Evolutionary conservation across 495 filamentous ascomycete species (phyloP).

Genomic region (Penicillium ucsense): DNA sequence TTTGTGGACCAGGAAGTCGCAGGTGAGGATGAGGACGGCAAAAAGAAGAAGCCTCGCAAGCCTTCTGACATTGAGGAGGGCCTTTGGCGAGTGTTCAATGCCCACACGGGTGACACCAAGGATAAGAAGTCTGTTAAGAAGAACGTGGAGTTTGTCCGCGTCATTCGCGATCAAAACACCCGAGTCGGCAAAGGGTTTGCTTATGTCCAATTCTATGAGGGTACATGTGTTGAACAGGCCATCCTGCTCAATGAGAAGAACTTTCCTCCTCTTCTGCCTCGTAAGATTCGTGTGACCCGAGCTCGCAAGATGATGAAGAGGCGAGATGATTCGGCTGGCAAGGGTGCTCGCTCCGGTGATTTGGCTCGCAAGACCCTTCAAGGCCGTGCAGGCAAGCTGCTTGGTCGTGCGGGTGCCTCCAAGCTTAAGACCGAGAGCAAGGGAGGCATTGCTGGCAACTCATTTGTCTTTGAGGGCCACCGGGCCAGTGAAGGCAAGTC

Average conservation of each 20-base stretch:
- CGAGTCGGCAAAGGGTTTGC: constrained; percentile 95
- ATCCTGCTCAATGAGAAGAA: constrained; percentile 80
- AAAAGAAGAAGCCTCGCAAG: constrained; percentile 55
- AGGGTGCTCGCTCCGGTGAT: constrained; percentile 49
- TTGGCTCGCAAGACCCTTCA: constrained; percentile 56
- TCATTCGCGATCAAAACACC: constrained; percentile 82
- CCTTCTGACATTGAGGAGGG: constrained; percentile 91
- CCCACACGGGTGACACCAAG: constrained; percentile 34
- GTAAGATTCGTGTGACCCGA: constrained; percentile 74
- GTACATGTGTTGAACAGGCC: constrained; percentile 78
- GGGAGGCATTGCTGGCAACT: constrained; percentile 35
- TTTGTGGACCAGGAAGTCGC: constrained; percentile 79
- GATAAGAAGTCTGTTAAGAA: constrained; percentile 44
- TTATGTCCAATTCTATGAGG: constrained; percentile 93
- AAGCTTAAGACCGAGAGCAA: constrained; percentile 42
- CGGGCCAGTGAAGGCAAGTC: constrained; percentile 63
- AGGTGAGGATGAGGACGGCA: constrained; percentile 44
- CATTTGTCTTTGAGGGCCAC: constrained; percentile 82
- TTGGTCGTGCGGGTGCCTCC: constrained; percentile 68
- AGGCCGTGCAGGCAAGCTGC: constrained; percentile 72
- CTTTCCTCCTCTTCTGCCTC: constrained; percentile 83
- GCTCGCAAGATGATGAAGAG: constrained; percentile 73
- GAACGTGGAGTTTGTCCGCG: constrained; percentile 82
- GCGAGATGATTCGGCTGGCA: constrained; percentile 32
- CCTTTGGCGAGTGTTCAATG: constrained; percentile 76